Conservation (phyloP, 306 rosid genomes). For the Glycine latifolia region DNA sequence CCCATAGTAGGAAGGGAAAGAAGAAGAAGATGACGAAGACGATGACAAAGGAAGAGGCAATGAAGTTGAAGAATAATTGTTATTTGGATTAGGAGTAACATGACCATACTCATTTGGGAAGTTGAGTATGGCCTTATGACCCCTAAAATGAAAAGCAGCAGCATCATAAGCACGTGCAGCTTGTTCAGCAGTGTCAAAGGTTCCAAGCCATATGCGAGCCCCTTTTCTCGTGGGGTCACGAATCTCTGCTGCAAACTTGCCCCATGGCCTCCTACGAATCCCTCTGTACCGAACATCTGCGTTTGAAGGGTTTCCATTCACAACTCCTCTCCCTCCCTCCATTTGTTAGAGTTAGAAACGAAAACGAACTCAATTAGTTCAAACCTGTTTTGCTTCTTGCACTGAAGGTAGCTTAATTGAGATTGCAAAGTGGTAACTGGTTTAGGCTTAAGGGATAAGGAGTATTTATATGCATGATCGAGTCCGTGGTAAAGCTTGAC, state of each 20-base stretch:
- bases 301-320: slow-evolving; percentile 21
- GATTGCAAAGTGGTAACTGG: background rate
- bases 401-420: background rate
- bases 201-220: slow-evolving; percentile 86
- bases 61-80: slow-evolving; percentile 23
- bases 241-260: slow-evolving; percentile 90
- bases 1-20: slow-evolving; percentile 29
- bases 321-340: slow-evolving; percentile 56
- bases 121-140: slow-evolving; percentile 84
- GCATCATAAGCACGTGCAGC: slow-evolving; percentile 94
- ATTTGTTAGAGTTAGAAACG: background rate
- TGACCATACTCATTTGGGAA: slow-evolving; percentile 72
- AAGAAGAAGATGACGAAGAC: background rate
- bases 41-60: slow-evolving; percentile 26
- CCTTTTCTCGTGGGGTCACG: slow-evolving; percentile 90
- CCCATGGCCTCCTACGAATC: slow-evolving; percentile 90
- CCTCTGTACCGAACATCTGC: slow-evolving; percentile 69
- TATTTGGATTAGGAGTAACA: slow-evolving; percentile 40
- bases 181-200: slow-evolving; percentile 80
- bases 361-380: background rate
- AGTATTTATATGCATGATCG: background rate
- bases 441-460: background rate
- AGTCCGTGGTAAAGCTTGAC: slow-evolving; percentile 6
- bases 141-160: slow-evolving; percentile 84
- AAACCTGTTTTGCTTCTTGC: background rate